Percentiles rank a stretch among this genome's conserved stretches.
phyloP scores from a whole-genome alignment of 495 filamentous ascomycete genomes.

The Penicillium malachiteum region DNA sequence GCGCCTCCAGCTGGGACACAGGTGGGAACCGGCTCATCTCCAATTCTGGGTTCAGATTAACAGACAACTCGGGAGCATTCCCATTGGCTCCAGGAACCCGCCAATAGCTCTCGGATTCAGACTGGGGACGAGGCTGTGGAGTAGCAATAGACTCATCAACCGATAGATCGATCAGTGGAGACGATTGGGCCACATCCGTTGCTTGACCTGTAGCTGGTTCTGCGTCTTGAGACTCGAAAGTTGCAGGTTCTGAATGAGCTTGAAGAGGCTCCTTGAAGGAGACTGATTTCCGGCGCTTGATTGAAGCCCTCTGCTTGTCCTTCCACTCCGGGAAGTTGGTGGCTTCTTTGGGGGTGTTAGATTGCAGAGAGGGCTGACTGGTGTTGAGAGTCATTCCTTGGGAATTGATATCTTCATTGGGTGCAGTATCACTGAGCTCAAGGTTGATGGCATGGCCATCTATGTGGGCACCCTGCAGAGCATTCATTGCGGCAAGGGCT shows the following conservation, averaged over 20 bases:
- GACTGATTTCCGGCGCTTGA: conserved; percentile 20
- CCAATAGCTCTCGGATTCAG: neutral
- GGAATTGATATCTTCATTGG: conserved; percentile 20
- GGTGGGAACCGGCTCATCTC: conserved; percentile 43
- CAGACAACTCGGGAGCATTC: neutral
- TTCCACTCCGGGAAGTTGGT: neutral
- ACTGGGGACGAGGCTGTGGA: neutral
- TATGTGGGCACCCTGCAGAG: conserved; percentile 71
- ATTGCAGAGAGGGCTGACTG: neutral
- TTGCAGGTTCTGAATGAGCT: neutral
- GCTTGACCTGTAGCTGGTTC: neutral
- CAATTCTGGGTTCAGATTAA: conserved; percentile 22
- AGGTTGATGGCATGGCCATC: conserved; percentile 82
- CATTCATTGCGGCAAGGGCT: conserved; percentile 71
- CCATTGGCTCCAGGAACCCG: neutral
- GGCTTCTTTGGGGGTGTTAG: neutral
- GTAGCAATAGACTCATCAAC: conserved; percentile 12
- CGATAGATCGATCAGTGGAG: conserved; percentile 20
- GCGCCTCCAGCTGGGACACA: conserved; percentile 46
- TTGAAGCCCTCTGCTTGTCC: neutral
- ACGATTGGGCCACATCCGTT: neutral
- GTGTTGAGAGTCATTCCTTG: neutral
- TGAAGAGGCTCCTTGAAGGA: conserved; percentile 12
- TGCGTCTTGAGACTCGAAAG: neutral
- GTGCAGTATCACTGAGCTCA: conserved; percentile 64